Evolutionary conservation across 768 basidiomycete genomes (phyloP).

Genomic region (Xerocomus potaroensis): DNA sequence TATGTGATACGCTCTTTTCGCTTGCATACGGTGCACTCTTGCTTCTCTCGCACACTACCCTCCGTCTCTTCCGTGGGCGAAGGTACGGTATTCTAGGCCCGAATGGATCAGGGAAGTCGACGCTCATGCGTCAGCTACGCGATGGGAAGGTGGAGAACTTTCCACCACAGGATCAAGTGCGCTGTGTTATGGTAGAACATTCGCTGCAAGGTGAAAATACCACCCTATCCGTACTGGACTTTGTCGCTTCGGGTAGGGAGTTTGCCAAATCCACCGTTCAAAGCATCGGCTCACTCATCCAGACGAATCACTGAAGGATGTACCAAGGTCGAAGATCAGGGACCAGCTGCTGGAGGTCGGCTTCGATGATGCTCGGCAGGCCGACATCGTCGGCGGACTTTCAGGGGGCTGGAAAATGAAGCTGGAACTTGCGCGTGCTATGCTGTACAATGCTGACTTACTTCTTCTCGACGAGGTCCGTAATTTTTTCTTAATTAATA

Average conservation of each 20-base stretch:
- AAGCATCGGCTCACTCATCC: constrained; percentile 6
- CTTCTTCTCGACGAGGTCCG: constrained; percentile 79
- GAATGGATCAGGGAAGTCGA: constrained; percentile 97
- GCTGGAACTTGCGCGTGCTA: constrained; percentile 90
- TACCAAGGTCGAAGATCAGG: constrained; percentile 68
- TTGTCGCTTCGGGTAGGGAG: constrained; percentile 74
- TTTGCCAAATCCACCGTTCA: constrained; percentile 6
- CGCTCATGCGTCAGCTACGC: constrained; percentile 91
- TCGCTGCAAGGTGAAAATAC: constrained; percentile 92
- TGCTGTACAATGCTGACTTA: constrained; percentile 92
- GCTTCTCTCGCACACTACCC: constrained; percentile 88
- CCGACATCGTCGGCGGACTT: constrained; percentile 80
- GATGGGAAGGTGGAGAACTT: constrained; percentile 97
- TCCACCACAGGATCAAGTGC: constrained; percentile 80
- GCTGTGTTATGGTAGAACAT: constrained; percentile 97
- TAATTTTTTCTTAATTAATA: constrained; percentile 19
- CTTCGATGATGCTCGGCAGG: constrained; percentile 82
- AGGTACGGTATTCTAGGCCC: constrained; percentile 94
- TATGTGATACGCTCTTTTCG: constrained; percentile 93
- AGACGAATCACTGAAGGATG: constrained; percentile 66
- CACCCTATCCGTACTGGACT: constrained; percentile 78
- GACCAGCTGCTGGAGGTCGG: constrained; percentile 84
- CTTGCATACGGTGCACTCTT: constrained; percentile 93
- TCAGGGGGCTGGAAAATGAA: constrained; percentile 99
- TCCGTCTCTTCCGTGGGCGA: constrained; percentile 84